Conservation (phyloP, 495 filamentous ascomycete species). For the Annulohypoxylon maeteangense region DNA sequence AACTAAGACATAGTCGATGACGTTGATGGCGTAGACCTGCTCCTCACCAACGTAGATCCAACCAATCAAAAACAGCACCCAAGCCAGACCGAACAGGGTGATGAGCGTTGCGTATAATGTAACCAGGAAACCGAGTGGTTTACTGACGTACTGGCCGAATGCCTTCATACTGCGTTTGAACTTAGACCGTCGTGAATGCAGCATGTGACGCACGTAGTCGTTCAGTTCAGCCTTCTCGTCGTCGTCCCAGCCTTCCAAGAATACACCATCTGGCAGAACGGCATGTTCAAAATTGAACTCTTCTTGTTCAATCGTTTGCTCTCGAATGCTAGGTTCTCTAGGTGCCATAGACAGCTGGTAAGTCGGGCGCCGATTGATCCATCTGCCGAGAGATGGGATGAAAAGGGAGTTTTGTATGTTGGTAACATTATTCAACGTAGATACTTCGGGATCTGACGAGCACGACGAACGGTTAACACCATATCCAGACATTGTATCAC, state of each 20-base stretch:
- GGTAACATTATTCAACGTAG: constrained; percentile 76
- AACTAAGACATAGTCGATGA: constrained; percentile 81
- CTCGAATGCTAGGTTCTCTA: constrained; percentile 30
- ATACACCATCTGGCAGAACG: constrained; percentile 70
- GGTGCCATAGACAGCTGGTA: constrained; percentile 71
- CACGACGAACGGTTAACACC: constrained; percentile 8
- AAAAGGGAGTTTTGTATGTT: constrained; percentile 86
- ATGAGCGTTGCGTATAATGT: constrained; percentile 84
- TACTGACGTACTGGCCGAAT: constrained; percentile 77
- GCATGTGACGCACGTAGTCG: constrained; percentile 83
- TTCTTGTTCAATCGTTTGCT: constrained; percentile 41
- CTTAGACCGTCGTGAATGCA: constrained; percentile 79
- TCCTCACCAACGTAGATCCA: constrained; percentile 84
- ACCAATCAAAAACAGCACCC: constrained; percentile 86
- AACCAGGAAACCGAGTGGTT: constrained; percentile 78
- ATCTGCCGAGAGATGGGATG: constrained; percentile 72
- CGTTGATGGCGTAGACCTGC: constrained; percentile 74
- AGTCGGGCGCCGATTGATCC: constrained; percentile 76
- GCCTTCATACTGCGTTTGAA: constrained; percentile 80
- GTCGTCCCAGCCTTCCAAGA: constrained; percentile 73
- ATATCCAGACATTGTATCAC: neutral
- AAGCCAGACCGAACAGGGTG: constrained; percentile 81
- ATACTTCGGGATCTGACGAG: constrained; percentile 74
- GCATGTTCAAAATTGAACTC: constrained; percentile 55
- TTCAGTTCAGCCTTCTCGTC: constrained; percentile 78